phyloP scores from a whole-genome alignment of 2,329 filamentous ascomycete species.

The Ceratocystis cubensis region DNA sequence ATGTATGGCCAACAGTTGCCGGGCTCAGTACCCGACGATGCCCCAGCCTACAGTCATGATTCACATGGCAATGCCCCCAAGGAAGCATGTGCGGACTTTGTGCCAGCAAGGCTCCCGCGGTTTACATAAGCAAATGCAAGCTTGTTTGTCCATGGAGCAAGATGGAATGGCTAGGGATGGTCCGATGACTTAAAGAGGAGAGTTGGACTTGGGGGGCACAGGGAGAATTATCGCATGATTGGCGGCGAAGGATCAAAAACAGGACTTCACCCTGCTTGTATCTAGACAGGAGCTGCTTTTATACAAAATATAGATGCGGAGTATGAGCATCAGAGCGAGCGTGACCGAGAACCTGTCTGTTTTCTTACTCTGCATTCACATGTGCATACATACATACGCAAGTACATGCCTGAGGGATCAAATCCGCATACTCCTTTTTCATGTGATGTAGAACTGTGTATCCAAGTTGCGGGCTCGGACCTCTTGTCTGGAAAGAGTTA shows the following conservation, averaged over 20 bases:
- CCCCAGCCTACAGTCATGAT: constrained; percentile 2
- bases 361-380: background rate
- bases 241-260: constrained; percentile 1
- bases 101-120: constrained; percentile 47
- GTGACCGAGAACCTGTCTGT: background rate
- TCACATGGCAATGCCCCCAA: constrained; percentile 5
- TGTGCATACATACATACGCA: background rate
- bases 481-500: background rate
- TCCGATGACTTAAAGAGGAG: background rate
- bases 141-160: background rate
- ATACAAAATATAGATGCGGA: background rate
- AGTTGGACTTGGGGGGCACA: background rate
- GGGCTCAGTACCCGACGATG: constrained; percentile 5
- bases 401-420: background rate
- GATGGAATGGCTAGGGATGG: background rate
- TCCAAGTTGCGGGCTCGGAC: background rate
- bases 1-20: background rate
- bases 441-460: background rate
- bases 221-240: background rate
- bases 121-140: constrained; percentile 32
- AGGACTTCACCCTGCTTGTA: constrained; percentile 10
- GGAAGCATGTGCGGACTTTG: constrained; percentile 30
- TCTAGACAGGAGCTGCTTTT: background rate
- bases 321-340: background rate
- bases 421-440: background rate